phyloP scores from a whole-genome alignment of 495 filamentous ascomycete genomes.

The Acidiella bohemica region DNA sequence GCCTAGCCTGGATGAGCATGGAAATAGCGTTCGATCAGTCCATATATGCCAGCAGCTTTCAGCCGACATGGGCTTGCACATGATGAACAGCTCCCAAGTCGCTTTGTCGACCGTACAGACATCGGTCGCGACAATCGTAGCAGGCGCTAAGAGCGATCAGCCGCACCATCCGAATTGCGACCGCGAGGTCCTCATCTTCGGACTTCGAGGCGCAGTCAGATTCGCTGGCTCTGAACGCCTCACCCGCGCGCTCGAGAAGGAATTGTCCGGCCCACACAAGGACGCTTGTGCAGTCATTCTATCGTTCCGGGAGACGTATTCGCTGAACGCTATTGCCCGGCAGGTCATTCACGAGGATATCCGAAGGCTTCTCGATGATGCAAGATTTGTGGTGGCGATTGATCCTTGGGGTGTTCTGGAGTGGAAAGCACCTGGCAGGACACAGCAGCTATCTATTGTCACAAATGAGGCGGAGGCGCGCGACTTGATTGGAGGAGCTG shows the following conservation, averaged over 20 bases:
- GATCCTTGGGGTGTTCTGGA: not conserved
- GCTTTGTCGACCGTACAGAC: not conserved
- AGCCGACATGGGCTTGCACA: not conserved
- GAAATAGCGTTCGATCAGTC: not conserved
- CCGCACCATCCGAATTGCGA: not conserved
- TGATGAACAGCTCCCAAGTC: constrained; percentile 2
- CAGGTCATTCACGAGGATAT: not conserved
- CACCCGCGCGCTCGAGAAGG: not conserved
- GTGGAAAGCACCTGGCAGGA: not conserved
- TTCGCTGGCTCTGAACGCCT: not conserved
- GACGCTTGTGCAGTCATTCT: not conserved
- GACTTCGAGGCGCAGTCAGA: not conserved
- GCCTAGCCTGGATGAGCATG: not conserved
- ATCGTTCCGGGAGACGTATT: not conserved
- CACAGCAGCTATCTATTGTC: not conserved
- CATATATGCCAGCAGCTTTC: not conserved
- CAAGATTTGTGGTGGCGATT: not conserved
- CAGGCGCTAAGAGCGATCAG: not conserved
- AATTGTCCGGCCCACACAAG: not conserved
- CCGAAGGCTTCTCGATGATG: not conserved
- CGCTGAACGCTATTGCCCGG: not conserved
- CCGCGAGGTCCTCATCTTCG: not conserved
- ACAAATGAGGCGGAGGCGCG: not conserved
- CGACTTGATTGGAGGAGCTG: not conserved
- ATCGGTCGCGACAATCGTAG: not conserved